Base-by-base conservation (phyloP, 2,329 filamentous ascomycete species). In the Cercospora sojina region DNA sequence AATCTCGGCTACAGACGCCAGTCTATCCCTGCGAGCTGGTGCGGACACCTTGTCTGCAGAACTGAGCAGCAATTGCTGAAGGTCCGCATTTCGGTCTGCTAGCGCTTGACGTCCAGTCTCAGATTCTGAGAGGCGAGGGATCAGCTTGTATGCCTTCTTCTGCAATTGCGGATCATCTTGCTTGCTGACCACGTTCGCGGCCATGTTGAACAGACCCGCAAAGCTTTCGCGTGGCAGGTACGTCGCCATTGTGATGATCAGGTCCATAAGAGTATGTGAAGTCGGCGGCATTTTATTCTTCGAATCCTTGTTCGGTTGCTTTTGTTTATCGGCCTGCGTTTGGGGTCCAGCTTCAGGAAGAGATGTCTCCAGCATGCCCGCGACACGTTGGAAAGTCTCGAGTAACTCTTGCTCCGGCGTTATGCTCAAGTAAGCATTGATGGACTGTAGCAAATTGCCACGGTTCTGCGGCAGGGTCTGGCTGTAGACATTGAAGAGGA, bases 141-240 rank as follows among this genome's bases (percentile, higher is more conserved):
- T 96, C 60, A 99, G 86, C 83, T 98, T 98, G 83, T 99, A 99
- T 0, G 95, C 94, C 81, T 99, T 99, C 87, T 99, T 99, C 79
- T 98, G 94, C 38, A 99, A 83, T 78, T 98, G 94, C 9, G 94
- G 91, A 76, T 98, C 94, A 41, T 91, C 86, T 64, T 90, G 85
- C 75, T 90, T 91, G 77, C 90, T 88, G 71, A 98, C 89, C 65
- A 97, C 90, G 27, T 92, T 85, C 0, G 91, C 85, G 0, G 94
- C 91, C 76, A 98, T 93, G 72, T 89, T 89, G 80, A 99, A 98
- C 2, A 99, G 86, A 5, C 90, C 86, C 18, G 86, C 84, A 71
- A 96, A 97, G 79, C 92, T 96, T 62, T 93, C 88, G 43, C 93
- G 85, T 1, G 95, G 93, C 7, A 99, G 86, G 76, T 99, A 97